phyloP scores from a whole-genome alignment of 2,329 filamentous ascomycete species.

The Huntiella savannae region DNA sequence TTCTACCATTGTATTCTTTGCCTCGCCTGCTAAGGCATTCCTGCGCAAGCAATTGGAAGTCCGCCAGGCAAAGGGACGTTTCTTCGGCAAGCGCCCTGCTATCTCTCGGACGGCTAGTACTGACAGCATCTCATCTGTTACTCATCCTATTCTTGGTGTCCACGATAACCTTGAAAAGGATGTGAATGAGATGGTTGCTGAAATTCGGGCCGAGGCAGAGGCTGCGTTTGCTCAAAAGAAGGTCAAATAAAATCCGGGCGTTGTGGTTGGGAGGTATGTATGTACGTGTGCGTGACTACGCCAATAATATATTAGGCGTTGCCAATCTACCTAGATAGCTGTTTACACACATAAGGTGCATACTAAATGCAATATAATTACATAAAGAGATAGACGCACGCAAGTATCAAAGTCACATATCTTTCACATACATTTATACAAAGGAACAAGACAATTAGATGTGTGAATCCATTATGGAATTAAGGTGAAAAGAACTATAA shows the following conservation, averaged over 20 bases:
- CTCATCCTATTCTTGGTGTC: slow-evolving; percentile 55
- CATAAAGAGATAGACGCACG: no score
- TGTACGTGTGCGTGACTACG: no score
- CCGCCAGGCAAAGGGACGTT: slow-evolving; percentile 29
- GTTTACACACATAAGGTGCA: no score
- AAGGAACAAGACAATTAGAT: no score
- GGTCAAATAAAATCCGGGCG: not conserved
- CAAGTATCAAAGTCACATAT: no score
- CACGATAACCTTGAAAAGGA: slow-evolving; percentile 58
- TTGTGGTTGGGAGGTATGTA: not conserved
- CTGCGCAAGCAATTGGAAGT: slow-evolving; percentile 40
- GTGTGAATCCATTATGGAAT: no score
- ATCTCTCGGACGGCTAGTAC: slow-evolving; percentile 33
- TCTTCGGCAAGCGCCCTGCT: slow-evolving; percentile 14
- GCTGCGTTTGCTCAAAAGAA: not conserved
- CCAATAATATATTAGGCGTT: no score
- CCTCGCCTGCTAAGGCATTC: slow-evolving; percentile 50
- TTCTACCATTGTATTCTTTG: slow-evolving; percentile 53
- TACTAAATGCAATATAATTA: no score
- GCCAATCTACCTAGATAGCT: no score
- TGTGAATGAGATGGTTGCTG: slow-evolving; percentile 57
- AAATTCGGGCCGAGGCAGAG: slow-evolving; percentile 57
- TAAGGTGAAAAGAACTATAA: no score
- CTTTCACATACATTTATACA: no score
- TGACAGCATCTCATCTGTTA: slow-evolving; percentile 31